These are phyloP conservation scores for Paramyrothecium sp. DNA, from an alignment of 2,329 filamentous ascomycete genomes.

Conservation along the genomic window DNA sequence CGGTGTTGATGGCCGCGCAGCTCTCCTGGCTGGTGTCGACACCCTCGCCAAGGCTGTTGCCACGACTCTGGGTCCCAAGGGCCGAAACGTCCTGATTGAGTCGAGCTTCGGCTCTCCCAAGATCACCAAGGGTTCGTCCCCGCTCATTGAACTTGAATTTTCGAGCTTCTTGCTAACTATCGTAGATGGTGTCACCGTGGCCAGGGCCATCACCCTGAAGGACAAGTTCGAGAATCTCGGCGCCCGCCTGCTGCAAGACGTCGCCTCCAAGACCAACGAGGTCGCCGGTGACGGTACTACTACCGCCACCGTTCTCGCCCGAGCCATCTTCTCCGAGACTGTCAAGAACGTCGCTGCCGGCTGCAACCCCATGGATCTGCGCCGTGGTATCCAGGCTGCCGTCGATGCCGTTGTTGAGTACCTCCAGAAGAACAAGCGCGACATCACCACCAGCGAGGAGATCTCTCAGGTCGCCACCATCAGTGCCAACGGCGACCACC, in stretches of 20 bases:
- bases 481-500: slow-evolving; percentile 92
- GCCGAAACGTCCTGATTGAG: slow-evolving; percentile 97
- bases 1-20: slow-evolving; percentile 87
- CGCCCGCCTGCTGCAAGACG: slow-evolving; percentile 93
- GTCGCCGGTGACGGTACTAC: slow-evolving; percentile 98
- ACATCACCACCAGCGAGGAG: slow-evolving; percentile 96
- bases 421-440: slow-evolving; percentile 92
- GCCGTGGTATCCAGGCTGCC: slow-evolving; percentile 93
- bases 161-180: slow-evolving; percentile 11
- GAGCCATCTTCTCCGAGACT: slow-evolving; percentile 98
- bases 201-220: slow-evolving; percentile 86
- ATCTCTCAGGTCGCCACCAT: slow-evolving; percentile 98
- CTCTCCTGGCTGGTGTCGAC: slow-evolving; percentile 91
- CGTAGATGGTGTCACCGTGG: slow-evolving; percentile 82
- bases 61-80: slow-evolving; percentile 95
- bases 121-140: slow-evolving; percentile 88
- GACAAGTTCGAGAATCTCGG: slow-evolving; percentile 99
- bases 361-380: slow-evolving; percentile 99
- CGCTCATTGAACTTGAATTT: background rate
- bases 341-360: slow-evolving; percentile 99
- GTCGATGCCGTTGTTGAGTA: slow-evolving; percentile 94
- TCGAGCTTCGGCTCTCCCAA: slow-evolving; percentile 98
- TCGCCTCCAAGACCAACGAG: slow-evolving; percentile 99
- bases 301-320: slow-evolving; percentile 93
- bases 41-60: slow-evolving; percentile 95